These are phyloP conservation scores for Agapanthus africanus DNA, from an alignment of 106 monocot species.

Conservation along the genomic window DNA sequence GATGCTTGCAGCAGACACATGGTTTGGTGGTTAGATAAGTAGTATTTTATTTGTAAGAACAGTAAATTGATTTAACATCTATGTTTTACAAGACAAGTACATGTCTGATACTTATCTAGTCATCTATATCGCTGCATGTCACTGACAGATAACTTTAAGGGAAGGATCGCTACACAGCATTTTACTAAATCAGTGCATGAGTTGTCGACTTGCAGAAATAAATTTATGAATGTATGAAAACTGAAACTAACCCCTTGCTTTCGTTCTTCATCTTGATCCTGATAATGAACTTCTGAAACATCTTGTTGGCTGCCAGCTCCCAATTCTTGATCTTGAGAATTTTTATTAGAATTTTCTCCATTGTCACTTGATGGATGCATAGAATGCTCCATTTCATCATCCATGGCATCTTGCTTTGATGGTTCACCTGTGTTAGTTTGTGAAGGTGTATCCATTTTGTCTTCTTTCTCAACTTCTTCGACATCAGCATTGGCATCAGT, in stretches of 20 bases:
- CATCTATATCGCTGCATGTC: too few relatives aligned
- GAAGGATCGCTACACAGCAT: background rate
- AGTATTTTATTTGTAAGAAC: background rate
- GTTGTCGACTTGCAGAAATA: background rate
- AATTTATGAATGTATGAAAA: background rate
- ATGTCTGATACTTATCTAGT: background rate
- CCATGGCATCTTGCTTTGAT: slow-evolving; percentile 10
- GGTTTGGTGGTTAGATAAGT: background rate
- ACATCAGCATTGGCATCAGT: slow-evolving; percentile 22
- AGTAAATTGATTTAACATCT: background rate
- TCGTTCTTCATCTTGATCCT: slow-evolving; percentile 11
- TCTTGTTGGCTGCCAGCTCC: slow-evolving; percentile 21
- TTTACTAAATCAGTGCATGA: background rate
- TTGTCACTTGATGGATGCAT: slow-evolving; percentile 14
- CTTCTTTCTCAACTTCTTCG: slow-evolving; percentile 30
- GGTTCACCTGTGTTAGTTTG: slow-evolving; percentile 7
- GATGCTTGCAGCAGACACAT: slow-evolving; percentile 1
- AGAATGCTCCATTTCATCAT: slow-evolving; percentile 14
- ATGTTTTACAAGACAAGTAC: background rate
- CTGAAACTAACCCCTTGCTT: slow-evolving; percentile 22
- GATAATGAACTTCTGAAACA: slow-evolving; percentile 5
- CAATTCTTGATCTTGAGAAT: slow-evolving; percentile 19
- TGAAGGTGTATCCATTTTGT: slow-evolving; percentile 14
- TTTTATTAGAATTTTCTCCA: slow-evolving; percentile 25
- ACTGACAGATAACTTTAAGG: too few relatives aligned